phyloP scores from a whole-genome alignment of 805 yeast genomes.

The Schizosaccharomyces osmophilus region DNA sequence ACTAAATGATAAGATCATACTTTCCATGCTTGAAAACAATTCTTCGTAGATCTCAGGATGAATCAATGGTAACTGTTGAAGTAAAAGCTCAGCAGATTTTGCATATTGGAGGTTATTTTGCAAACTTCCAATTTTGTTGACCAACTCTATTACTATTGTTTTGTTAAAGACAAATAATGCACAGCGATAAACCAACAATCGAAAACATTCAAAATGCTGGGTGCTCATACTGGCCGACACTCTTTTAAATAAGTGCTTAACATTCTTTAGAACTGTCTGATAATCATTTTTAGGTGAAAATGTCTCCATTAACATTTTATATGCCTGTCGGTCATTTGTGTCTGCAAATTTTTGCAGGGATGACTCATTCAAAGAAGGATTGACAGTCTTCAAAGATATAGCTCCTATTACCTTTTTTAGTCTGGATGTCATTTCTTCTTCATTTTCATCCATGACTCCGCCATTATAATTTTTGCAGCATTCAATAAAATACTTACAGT shows the following conservation, averaged over 20 bases:
- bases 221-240: slow-evolving; percentile 14
- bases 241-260: slow-evolving; percentile 14
- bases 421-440: slow-evolving; percentile 3
- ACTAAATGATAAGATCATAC: not conserved
- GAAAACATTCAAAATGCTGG: slow-evolving; percentile 30
- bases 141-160: slow-evolving; percentile 20
- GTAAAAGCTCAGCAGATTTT: not conserved
- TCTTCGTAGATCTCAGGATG: not conserved
- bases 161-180: slow-evolving; percentile 39
- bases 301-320: slow-evolving; percentile 30
- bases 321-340: slow-evolving; percentile 33
- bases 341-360: slow-evolving; percentile 29
- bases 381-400: slow-evolving; percentile 36
- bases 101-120: not conserved
- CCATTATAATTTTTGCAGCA: slow-evolving; percentile 24
- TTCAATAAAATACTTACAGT: slow-evolving; percentile 24
- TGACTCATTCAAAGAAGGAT: slow-evolving; percentile 22
- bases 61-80: not conserved
- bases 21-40: not conserved
- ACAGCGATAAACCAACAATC: slow-evolving; percentile 35
- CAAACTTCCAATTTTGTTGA: not conserved
- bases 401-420: slow-evolving; percentile 22
- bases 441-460: slow-evolving; percentile 7
- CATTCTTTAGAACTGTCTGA: slow-evolving; percentile 25
- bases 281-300: slow-evolving; percentile 34